A percentile compares a stretch with the other conserved stretches of the same genome.
phyloP scores from a whole-genome alignment of 2,329 filamentous ascomycete genomes.

The Phialemoniopsis sp. region DNA sequence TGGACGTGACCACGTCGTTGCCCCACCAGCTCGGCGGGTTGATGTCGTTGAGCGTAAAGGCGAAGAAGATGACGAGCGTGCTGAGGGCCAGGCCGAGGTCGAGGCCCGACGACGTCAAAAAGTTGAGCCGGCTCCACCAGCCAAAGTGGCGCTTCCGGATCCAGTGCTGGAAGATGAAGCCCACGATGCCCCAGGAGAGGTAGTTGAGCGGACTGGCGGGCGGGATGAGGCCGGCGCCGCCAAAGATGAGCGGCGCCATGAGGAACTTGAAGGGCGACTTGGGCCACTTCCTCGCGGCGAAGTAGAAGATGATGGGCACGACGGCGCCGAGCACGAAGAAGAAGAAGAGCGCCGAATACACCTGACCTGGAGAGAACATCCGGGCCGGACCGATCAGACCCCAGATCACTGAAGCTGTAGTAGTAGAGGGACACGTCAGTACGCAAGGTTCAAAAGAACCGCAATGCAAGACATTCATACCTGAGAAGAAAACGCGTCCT shows the following conservation, averaged over 20 bases:
- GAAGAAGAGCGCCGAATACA: constrained; percentile 56
- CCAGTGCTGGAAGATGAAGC: constrained; percentile 65
- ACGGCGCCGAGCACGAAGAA: constrained; percentile 57
- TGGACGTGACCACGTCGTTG: constrained; percentile 52
- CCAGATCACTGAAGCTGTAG: constrained; percentile 60
- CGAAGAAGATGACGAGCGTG: constrained; percentile 68
- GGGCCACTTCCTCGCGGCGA: constrained; percentile 43
- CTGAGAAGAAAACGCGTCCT: constrained; percentile 60
- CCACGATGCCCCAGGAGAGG: constrained; percentile 68
- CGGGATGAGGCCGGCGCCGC: constrained; percentile 53
- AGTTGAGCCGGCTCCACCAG: constrained; percentile 75
- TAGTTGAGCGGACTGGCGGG: constrained; percentile 72
- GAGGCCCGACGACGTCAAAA: constrained; percentile 64
- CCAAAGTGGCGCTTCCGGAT: constrained; percentile 59
- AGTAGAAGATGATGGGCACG: constrained; percentile 47
- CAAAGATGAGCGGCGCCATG: constrained; percentile 61
- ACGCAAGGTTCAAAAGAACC: too few relatives aligned
- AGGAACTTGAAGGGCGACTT: constrained; percentile 45
- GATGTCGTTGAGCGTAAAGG: constrained; percentile 60
- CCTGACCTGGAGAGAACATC: constrained; percentile 59
- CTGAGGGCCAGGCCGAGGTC: constrained; percentile 65
- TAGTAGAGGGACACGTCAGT: background rate
- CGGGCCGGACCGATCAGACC: constrained; percentile 60
- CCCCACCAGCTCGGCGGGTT: constrained; percentile 67
- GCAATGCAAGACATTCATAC: constrained; percentile 22